Conservation (phyloP, 2,329 filamentous ascomycete genomes). For the Fusarium metavorans region DNA sequence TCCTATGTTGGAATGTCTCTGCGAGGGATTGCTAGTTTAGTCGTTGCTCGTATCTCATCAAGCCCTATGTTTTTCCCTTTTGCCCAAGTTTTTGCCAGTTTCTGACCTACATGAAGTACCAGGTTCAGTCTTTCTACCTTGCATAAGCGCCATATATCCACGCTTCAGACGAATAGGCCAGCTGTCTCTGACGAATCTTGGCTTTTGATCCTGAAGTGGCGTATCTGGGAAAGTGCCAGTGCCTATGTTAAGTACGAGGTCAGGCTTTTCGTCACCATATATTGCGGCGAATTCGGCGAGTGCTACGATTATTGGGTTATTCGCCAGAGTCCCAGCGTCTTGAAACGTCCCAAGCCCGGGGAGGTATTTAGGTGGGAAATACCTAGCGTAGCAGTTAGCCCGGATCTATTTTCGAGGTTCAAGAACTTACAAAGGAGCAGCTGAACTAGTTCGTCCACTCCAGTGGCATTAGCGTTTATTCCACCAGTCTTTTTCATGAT, state of each 20-base stretch:
- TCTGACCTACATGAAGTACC: neutral
- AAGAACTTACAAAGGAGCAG: conserved; percentile 5
- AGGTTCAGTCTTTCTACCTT: conserved; percentile 1
- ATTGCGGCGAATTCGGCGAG: conserved; percentile 2
- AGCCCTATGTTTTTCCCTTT: neutral
- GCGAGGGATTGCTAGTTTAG: neutral
- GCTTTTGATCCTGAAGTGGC: neutral
- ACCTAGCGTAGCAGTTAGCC: neutral
- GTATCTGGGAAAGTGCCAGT: neutral
- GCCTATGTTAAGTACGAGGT: conserved; percentile 12
- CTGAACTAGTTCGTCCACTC: conserved; percentile 3
- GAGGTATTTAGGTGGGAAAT: conserved; percentile 7
- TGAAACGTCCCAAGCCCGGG: conserved; percentile 8
- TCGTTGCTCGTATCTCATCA: neutral
- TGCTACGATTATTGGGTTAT: conserved; percentile 7
- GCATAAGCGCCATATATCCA: conserved; percentile 3
- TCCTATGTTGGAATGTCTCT: neutral
- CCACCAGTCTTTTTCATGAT: neutral
- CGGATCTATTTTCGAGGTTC: neutral
- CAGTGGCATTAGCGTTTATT: neutral
- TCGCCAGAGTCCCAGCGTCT: conserved; percentile 8
- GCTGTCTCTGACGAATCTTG: neutral
- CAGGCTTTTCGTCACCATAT: neutral
- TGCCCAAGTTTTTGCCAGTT: neutral
- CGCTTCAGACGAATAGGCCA: neutral